Evolutionary conservation across 495 filamentous ascomycete species (phyloP).

Genomic region (Cercophora samala): DNA sequence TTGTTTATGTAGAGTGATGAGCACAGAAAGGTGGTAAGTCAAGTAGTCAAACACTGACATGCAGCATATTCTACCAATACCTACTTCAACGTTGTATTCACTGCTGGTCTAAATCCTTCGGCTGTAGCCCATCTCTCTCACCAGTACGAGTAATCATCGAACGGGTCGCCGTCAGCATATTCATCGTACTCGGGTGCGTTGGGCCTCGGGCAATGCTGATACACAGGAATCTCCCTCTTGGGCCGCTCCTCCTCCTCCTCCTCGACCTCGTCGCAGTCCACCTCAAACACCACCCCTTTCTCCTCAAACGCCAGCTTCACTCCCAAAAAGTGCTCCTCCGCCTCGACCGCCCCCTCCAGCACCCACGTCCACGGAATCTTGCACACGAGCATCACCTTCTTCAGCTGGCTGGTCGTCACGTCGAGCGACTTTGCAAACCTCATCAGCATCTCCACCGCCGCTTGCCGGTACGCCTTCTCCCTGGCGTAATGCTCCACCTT

Average conservation of each 20-base stretch:
- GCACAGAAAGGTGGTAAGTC: no score
- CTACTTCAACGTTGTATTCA: no score
- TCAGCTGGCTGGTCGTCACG: slow-evolving; percentile 15
- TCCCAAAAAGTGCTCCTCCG: slow-evolving; percentile 28
- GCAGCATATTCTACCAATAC: no score
- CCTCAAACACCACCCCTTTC: slow-evolving; percentile 29
- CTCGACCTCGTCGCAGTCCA: slow-evolving; percentile 21
- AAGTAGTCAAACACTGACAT: no score
- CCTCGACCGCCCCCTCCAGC: slow-evolving; percentile 17
- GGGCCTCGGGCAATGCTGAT: background rate
- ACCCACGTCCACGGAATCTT: slow-evolving; percentile 34
- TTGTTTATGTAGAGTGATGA: no score
- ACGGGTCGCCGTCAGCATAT: background rate
- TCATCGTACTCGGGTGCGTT: background rate
- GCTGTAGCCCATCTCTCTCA: no score
- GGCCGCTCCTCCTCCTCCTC: background rate
- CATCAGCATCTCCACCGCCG: slow-evolving; percentile 24
- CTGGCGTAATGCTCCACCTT: slow-evolving; percentile 26
- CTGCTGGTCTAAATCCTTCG: no score
- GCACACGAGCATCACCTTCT: slow-evolving; percentile 27
- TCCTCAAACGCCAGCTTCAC: slow-evolving; percentile 19
- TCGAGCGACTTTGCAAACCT: slow-evolving; percentile 22
- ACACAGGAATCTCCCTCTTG: background rate
- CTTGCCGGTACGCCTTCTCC: slow-evolving; percentile 23
- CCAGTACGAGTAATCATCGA: no score